A percentile compares a stretch with the other conserved stretches of the same genome.
Evolutionary conservation across 805 yeast species (phyloP).

Genomic region (Ogataea neopini): DNA sequence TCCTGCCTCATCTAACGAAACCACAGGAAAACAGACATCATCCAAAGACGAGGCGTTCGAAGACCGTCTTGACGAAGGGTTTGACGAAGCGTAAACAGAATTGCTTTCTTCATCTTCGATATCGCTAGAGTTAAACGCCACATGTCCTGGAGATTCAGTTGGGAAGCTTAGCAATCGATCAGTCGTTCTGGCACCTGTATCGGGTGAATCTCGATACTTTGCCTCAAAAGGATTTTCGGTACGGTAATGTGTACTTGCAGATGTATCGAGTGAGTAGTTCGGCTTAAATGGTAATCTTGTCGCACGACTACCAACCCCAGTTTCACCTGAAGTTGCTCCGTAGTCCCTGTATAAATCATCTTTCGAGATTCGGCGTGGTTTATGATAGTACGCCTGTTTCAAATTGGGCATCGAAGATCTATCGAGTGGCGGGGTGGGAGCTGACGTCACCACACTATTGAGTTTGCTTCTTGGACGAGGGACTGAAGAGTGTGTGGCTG

Average conservation of each 20-base stretch:
- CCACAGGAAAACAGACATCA: conserved; percentile 91
- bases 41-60: conserved; percentile 74
- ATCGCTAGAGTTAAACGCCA: conserved; percentile 9
- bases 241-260: conserved; percentile 10
- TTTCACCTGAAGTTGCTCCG: not conserved
- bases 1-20: conserved; percentile 42
- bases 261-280: conserved; percentile 1
- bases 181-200: not conserved
- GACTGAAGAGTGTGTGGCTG: not conserved
- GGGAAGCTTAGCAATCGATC: conserved; percentile 4
- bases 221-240: conserved; percentile 23
- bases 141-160: conserved; percentile 5
- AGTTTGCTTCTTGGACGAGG: conserved; percentile 7
- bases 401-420: conserved; percentile 1
- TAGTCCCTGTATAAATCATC: not conserved
- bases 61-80: conserved; percentile 62
- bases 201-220: conserved; percentile 2
- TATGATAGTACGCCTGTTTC: not conserved
- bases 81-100: conserved; percentile 44
- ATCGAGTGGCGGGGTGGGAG: not conserved
- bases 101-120: conserved; percentile 21
- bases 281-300: conserved; percentile 9
- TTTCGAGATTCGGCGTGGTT: not conserved
- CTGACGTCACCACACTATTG: conserved; percentile 5
- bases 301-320: not conserved